Conservation (phyloP, 2,329 filamentous ascomycete species). For the Chaetomiaceae sp. region DNA sequence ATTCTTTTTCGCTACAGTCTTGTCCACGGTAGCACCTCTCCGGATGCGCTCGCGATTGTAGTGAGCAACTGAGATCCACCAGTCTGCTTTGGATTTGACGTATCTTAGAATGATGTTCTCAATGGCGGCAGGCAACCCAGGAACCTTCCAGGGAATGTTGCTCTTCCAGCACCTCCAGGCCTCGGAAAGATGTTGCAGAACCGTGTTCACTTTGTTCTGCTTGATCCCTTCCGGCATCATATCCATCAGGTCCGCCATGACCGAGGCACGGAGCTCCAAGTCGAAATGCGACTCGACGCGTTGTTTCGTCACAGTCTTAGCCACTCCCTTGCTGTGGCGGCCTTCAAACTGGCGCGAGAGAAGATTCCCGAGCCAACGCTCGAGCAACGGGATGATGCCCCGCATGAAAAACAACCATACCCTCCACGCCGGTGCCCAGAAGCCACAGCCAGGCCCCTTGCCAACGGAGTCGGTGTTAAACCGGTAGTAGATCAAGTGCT, state of each 20-base stretch:
- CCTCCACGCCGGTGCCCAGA: slow-evolving; percentile 98
- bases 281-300: slow-evolving; percentile 98
- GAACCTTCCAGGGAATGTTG: slow-evolving; percentile 99
- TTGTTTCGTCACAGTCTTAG: slow-evolving; percentile 98
- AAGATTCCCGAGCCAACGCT: slow-evolving; percentile 95
- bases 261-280: slow-evolving; percentile 90
- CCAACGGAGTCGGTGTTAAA: slow-evolving; percentile 97
- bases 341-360: slow-evolving; percentile 97
- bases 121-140: slow-evolving; percentile 90
- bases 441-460: slow-evolving; percentile 95
- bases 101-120: slow-evolving; percentile 98
- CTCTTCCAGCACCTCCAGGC: slow-evolving; percentile 99
- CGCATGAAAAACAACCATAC: slow-evolving; percentile 99
- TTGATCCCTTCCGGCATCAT: slow-evolving; percentile 99
- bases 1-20: slow-evolving; percentile 99
- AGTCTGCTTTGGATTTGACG: slow-evolving; percentile 98
- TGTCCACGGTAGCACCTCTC: slow-evolving; percentile 93
- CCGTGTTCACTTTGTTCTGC: slow-evolving; percentile 98
- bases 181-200: slow-evolving; percentile 93
- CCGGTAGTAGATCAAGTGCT: slow-evolving; percentile 98
- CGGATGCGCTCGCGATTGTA: slow-evolving; percentile 98
- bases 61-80: slow-evolving; percentile 99
- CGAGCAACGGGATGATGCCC: slow-evolving; percentile 92
- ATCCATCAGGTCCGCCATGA: slow-evolving; percentile 98
- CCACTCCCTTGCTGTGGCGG: slow-evolving; percentile 96